These are phyloP conservation scores for Onygena corvina DNA, from an alignment of 2,329 filamentous ascomycete species.

Conservation along the genomic window DNA sequence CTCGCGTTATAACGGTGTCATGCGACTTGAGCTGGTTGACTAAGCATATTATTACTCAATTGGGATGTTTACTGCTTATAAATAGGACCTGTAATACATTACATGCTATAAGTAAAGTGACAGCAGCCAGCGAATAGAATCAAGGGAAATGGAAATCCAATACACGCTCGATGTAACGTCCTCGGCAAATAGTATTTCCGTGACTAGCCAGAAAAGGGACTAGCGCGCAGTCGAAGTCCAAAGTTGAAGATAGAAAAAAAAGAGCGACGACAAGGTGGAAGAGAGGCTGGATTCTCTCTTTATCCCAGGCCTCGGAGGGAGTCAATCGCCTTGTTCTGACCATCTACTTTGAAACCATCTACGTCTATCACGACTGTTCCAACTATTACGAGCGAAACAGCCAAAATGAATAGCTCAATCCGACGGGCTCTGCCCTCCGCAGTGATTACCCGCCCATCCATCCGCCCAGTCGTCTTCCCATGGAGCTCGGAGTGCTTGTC, in stretches of 20 bases:
- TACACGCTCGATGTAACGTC: too few species aligned
- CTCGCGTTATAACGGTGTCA: background rate
- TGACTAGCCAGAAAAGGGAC: background rate
- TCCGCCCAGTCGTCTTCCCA: conserved; percentile 7
- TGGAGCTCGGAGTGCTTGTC: conserved; percentile 19
- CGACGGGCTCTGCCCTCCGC: conserved; percentile 18
- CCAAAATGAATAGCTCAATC: conserved; percentile 26
- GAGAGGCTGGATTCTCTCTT: background rate
- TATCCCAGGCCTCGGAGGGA: background rate
- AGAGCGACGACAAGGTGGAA: background rate
- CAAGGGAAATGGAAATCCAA: too few species aligned
- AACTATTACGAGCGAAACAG: background rate
- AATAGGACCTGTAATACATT: too few species aligned
- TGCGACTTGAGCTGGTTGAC: background rate
- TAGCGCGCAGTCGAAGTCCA: background rate
- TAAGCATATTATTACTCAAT: background rate
- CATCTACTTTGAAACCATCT: background rate
- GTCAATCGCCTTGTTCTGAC: background rate
- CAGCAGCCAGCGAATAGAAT: too few species aligned
- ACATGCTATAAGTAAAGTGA: too few species aligned
- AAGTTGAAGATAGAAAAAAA: conserved; percentile 3
- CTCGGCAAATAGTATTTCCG: background rate
- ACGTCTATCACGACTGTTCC: background rate
- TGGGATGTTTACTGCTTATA: too few species aligned
- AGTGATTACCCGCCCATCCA: conserved; percentile 13